Evolutionary conservation across 2,329 filamentous ascomycete genomes (phyloP), one percentile per base, ranked within the genome.

Genomic region (Phoma sp.): DNA sequence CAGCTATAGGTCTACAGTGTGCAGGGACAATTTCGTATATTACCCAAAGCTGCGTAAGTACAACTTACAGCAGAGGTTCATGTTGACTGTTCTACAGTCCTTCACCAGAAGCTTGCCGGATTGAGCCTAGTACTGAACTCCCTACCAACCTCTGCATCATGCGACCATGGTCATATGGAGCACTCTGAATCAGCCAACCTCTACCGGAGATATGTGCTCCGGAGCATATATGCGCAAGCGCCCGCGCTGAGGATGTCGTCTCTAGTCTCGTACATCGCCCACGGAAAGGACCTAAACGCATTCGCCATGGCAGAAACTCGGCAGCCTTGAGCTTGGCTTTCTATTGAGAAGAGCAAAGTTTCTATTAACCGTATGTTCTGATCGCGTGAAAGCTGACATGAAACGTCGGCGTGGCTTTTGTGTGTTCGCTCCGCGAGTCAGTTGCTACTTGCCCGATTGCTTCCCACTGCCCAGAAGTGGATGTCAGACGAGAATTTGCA

Each of bases 391-490:
- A 18, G 18, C 18, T 18, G 32, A 33, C 39, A 8, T 42, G 25
- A 42, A 29, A 13, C 9, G 35, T 30, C 9, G 23, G 37, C 18
- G n/a, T 41, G n/a, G 22, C 9, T 14, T 24, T n/a, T 14, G 22
- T 33, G 13, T 36, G 37, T n/a, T 30, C 18, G 35, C 39, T 24
- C 38, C 44, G 44, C 51, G 51, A 53, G 51, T 53, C 51, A 48
- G 18, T 24, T 10, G 11, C 29, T 13, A 35, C 25, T 25, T 37
- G 25, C 25, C 35, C 33, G 35, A 41, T n/a, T 18, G 9, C 11
- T 45, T 10, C 25, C 39, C 22, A 23, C 35, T 45, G 35, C 35
- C 41, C 40, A 7, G n/a, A 38, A 39, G 13, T 43, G 33, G 50
- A 48, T 33, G 7, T 43, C 8, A 4, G 33, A 38, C 1, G n/a